Evolutionary conservation across 176 grass and related monocot genomes (phyloP), one percentile per base, ranked within the genome.

Genomic region (Aegilops speltoides): DNA sequence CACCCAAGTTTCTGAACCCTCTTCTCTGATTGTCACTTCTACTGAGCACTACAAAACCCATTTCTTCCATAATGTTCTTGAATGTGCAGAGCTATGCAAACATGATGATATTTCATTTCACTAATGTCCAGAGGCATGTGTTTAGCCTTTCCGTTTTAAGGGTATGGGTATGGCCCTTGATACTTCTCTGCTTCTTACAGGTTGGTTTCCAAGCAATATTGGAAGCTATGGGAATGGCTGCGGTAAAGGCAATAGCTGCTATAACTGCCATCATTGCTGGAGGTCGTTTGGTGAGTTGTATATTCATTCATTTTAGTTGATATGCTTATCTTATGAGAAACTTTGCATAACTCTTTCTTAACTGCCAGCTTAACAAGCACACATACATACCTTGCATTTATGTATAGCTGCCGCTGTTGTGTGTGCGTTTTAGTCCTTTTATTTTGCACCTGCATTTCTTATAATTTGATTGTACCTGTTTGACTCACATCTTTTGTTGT

Each of bases 191-290:
- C 24, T 54, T 28, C 72, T 63, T 85, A 67, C 54, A 99, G 97
- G 89, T 99, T 92, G 97, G 97, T 43, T 99, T 99, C 81, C 94
- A 96, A 99, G 97, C 97, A 92, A 96, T 99, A 89, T 90, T 90
- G 12, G 92, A 99, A 92, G 97, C 97, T 68, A 93, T 99, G 86
- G 97, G 97, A 84, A 88, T 96, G 84, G 93, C 97, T 87, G 97
- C 97, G 66, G 92, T 99, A 10, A 99, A 99, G 73, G 97, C 97
- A 76, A 86, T 99, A 84, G 94, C 93, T 87, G 97, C 97, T 82
- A 99, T 99, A 84, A 87, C 94, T 86, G 93, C 89, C 23, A 99
- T 99, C 88, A 99, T 99, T 88, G 94, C 94, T 63, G 97, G 97
- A 83, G 97, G 97, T 28, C 94, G 97, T 78, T 83, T 99, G 94